Evolutionary conservation across 2,329 filamentous ascomycete species (phyloP), one percentile per base, ranked within the genome.

Genomic region (Thelonectria blattea): DNA sequence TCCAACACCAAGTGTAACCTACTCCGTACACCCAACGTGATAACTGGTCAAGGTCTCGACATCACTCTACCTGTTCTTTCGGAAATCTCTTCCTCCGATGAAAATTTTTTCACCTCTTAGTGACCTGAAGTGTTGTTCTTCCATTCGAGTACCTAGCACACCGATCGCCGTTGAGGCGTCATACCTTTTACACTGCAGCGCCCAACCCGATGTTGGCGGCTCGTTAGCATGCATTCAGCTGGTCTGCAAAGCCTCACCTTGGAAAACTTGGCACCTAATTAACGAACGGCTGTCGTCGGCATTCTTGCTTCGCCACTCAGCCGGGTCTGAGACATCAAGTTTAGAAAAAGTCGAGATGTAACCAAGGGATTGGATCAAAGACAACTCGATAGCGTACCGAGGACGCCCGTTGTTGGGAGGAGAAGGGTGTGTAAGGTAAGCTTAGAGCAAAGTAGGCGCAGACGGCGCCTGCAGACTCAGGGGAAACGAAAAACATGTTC

Each of bases 361-460:
- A 34, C 47, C 18, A 32, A 15, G 30, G 27, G 49, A 58, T 57
- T 56, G 41, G 58, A 56, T 17, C 17, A 20, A 6, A 24, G 12
- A 30, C 20, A 11, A 24, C 34, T 37, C 34, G 32, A 48, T 46
- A 55, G 57, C 48, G 57, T 42, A 41, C 11, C 39, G 15, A 18
- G 27, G 30, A 51, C 57, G 57, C 52, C 57, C 57, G 52, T 41
- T 51, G 18, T 24, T 24, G 32, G n/a, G 14, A 30, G 46, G 24
- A 34, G 14, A 42, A 45, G 18, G n/a, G 51, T 53, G 52, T 55
- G 57, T 52, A 51, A 39, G 52, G 57, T 52, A 51, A 39, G 52
- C 46, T 24, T 24, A 24, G 22, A 24, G 22, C 32, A 17, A 10
- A 49, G 34, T 20, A 17, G 15, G 24, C 11, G 32, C 39, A 56